Evolutionary conservation across 2,329 filamentous ascomycete species (phyloP).

Genomic region (Daldinia eschscholtzii): DNA sequence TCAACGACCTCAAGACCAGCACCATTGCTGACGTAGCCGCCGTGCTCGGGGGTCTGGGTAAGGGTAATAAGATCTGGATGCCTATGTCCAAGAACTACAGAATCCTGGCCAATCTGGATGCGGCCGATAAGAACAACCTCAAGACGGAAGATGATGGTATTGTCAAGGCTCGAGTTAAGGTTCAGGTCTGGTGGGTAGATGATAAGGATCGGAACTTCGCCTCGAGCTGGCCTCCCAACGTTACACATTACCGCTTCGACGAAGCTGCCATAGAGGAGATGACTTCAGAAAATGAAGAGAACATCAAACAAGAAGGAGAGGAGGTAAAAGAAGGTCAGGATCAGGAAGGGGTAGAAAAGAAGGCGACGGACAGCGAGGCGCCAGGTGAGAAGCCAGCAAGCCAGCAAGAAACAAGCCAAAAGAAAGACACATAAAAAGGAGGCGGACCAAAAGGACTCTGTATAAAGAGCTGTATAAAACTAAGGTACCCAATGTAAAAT

Average conservation of each 20-base stretch:
- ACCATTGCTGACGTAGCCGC: constrained; percentile 73
- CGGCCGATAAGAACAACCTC: constrained; percentile 7
- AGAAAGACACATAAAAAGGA: not conserved
- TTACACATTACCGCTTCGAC: constrained; percentile 62
- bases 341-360: not conserved
- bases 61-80: constrained; percentile 63
- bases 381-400: constrained; percentile 1
- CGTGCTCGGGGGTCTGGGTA: constrained; percentile 65
- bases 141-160: constrained; percentile 33
- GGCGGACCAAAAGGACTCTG: not conserved
- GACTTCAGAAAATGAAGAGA: not conserved
- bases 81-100: constrained; percentile 30
- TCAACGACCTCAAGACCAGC: constrained; percentile 73
- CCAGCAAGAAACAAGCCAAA: not conserved
- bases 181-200: constrained; percentile 66
- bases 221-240: constrained; percentile 64
- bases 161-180: constrained; percentile 53
- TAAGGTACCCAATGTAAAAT: constrained; percentile 24
- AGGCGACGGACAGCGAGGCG: not conserved
- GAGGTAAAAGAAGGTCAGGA: not conserved
- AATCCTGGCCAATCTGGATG: constrained; percentile 32
- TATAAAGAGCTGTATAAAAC: constrained; percentile 7
- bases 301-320: not conserved
- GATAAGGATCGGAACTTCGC: constrained; percentile 63
- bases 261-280: constrained; percentile 38